Evolutionary conservation across 345 rosid species (phyloP).

Genomic region (Jatropha curcas): DNA sequence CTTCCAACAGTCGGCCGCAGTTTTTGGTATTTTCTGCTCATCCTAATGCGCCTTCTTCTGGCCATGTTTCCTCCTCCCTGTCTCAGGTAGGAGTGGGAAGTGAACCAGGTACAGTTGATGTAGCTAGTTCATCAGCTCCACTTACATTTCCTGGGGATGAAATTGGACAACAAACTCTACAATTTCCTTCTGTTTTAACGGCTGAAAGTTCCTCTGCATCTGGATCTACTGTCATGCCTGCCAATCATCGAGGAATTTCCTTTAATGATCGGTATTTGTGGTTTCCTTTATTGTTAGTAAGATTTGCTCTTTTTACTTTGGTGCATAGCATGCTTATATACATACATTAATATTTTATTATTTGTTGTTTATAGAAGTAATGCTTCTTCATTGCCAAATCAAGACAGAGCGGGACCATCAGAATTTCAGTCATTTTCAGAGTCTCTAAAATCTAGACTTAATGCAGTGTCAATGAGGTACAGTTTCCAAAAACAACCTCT

Average conservation of each 20-base stretch:
- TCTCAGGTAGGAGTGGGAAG: constrained; percentile 32
- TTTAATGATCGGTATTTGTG: constrained; percentile 42
- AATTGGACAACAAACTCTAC: constrained; percentile 26
- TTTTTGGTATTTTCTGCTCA: constrained; percentile 33
- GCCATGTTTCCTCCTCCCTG: constrained; percentile 36
- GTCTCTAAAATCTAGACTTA: constrained; percentile 68
- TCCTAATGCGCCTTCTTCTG: constrained; percentile 32
- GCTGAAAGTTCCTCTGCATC: constrained; percentile 38
- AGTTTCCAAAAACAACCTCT: neutral
- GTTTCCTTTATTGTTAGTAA: neutral
- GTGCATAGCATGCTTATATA: neutral
- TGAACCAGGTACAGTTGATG: constrained; percentile 29
- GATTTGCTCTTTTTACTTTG: neutral
- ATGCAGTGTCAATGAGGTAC: constrained; percentile 82
- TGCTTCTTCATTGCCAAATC: constrained; percentile 37
- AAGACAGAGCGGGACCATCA: constrained; percentile 85
- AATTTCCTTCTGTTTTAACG: constrained; percentile 27
- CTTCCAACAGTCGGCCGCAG: constrained; percentile 30
- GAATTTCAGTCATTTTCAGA: constrained; percentile 87
- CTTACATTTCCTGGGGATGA: constrained; percentile 28
- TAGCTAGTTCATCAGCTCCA: constrained; percentile 22
- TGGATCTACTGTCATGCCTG: constrained; percentile 30
- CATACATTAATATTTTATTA: neutral
- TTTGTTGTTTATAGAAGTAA: constrained; percentile 23
- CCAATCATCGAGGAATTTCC: constrained; percentile 40